phyloP scores from a whole-genome alignment of 805 yeast species.

The Scheffersomyces stipitis region DNA sequence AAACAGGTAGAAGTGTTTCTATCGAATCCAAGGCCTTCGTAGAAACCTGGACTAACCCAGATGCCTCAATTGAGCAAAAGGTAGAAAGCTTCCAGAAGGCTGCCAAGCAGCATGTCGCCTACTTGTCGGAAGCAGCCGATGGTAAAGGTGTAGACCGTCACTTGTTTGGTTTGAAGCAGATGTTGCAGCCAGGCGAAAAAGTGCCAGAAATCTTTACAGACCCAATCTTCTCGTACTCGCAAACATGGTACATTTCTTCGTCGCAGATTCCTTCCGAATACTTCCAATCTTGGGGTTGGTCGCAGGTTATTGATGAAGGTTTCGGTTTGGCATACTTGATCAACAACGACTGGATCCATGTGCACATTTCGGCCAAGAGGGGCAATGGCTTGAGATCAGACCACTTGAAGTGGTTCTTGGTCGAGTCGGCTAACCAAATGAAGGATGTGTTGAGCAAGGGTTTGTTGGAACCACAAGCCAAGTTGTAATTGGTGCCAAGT shows the following conservation, averaged over 20 bases:
- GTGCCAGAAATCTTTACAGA: slow-evolving; percentile 72
- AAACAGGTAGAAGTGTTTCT: slow-evolving; percentile 85
- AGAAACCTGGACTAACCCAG: slow-evolving; percentile 64
- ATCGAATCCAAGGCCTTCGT: slow-evolving; percentile 69
- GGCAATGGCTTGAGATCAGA: slow-evolving; percentile 58
- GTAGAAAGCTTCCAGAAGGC: slow-evolving; percentile 71
- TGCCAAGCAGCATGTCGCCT: slow-evolving; percentile 67
- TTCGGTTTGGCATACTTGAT: slow-evolving; percentile 93
- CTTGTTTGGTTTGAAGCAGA: slow-evolving; percentile 80
- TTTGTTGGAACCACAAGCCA: slow-evolving; percentile 35
- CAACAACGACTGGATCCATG: slow-evolving; percentile 79
- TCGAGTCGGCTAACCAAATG: slow-evolving; percentile 79
- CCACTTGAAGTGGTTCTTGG: slow-evolving; percentile 64
- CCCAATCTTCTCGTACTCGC: slow-evolving; percentile 72
- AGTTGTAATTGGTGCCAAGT: slow-evolving; percentile 30
- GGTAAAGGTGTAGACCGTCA: slow-evolving; percentile 95
- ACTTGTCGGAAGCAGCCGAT: slow-evolving; percentile 72
- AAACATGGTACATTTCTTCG: slow-evolving; percentile 83
- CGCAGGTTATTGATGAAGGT: slow-evolving; percentile 92
- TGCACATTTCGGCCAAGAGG: slow-evolving; percentile 77
- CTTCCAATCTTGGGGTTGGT: slow-evolving; percentile 93
- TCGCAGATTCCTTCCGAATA: slow-evolving; percentile 80
- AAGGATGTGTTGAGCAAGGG: slow-evolving; percentile 55
- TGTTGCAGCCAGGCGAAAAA: slow-evolving; percentile 56
- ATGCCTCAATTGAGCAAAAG: slow-evolving; percentile 53